A percentile compares a stretch with the other conserved stretches of the same genome.
These are phyloP conservation scores for Yarrowia galli DNA, from an alignment of 1,139 yeast species.

Conservation along the genomic window DNA sequence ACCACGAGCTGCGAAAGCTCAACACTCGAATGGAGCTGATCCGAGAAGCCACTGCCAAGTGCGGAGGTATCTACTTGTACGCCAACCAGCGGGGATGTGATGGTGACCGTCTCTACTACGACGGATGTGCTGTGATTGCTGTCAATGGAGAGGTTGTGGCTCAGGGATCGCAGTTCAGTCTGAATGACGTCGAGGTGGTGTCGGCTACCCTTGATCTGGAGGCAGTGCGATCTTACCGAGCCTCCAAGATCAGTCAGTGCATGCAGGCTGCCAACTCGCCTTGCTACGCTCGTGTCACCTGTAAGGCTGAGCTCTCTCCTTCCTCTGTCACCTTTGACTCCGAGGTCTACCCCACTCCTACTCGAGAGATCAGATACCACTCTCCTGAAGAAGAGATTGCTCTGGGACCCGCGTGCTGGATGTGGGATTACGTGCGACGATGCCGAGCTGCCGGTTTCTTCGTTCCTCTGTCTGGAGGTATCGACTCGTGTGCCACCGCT, in stretches of 20 bases:
- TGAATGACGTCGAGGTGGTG: constrained; percentile 90
- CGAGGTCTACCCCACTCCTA: constrained; percentile 63
- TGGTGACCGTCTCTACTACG: constrained; percentile 95
- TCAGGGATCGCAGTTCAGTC: constrained; percentile 88
- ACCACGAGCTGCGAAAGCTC: constrained; percentile 90
- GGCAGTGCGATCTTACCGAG: constrained; percentile 84
- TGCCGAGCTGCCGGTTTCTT: constrained; percentile 90
- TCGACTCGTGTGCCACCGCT: constrained; percentile 97
- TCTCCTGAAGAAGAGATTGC: constrained; percentile 96
- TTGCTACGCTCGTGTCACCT: constrained; percentile 68
- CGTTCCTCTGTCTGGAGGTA: constrained; percentile 94
- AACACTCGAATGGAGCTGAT: constrained; percentile 84
- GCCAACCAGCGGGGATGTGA: constrained; percentile 98
- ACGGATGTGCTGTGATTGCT: constrained; percentile 94
- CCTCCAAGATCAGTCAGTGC: constrained; percentile 72
- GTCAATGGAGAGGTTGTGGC: constrained; percentile 92
- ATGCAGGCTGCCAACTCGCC: constrained; percentile 63
- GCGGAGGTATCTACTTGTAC: constrained; percentile 94
- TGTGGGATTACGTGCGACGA: constrained; percentile 96
- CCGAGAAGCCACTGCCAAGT: constrained; percentile 89
- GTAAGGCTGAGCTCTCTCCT: constrained; percentile 43
- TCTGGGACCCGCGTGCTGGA: constrained; percentile 98
- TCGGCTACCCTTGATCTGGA: constrained; percentile 93
- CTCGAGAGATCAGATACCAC: constrained; percentile 64
- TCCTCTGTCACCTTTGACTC: constrained; percentile 61